Base-by-base conservation (phyloP, 2,329 filamentous ascomycete species). In the Fusarium sp. region DNA sequence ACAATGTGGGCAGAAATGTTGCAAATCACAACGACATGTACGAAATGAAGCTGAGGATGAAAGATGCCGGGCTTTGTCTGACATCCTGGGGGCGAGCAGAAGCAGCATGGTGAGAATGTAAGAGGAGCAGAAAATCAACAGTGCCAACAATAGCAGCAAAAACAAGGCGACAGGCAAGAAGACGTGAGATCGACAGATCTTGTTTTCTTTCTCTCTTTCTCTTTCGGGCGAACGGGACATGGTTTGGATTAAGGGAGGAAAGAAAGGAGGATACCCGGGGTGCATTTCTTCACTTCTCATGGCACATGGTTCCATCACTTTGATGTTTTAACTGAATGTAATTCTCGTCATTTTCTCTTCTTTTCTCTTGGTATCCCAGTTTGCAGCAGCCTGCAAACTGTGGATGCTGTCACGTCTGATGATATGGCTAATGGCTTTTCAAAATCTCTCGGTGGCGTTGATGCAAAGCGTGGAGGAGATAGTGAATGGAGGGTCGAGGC, bases 281-380 rank as follows among this genome's bases (percentile, higher is more conserved):
- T 70, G 57, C 67, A 63, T 72, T 70, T 69, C 29, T 58, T 69
- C 36, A 48, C 55, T 64, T 70, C 37, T 58, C 69, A 56, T 49
- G 45, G 48, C 45, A 70, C 58, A 65, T 63, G 62, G 49, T 57
- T 58, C 58, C 51, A 39, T 41, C 40, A 52, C 33, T 51, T 61
- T 64, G 29, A 47, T 49, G 39, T 53, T 48, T 55, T 47, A 58
- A 54, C 48, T 52, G 46, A 58, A 57, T 58, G 45, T 57, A 59
- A 55, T 66, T 58, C 31, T 49, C 37, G 36, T 54, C 31, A 25
- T 39, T 49, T 53, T 45, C 17, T 42, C 18, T 36, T 52, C 35
- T 51, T 46, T 35, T 50, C 17, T 58, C n/a, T 65, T 45, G 10
- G 33, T 62, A 11, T 47, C 8, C 20, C 8, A 29, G 39, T 20